phyloP scores from a whole-genome alignment of 1,139 yeast genomes.

The Candida sanyaensis region DNA sequence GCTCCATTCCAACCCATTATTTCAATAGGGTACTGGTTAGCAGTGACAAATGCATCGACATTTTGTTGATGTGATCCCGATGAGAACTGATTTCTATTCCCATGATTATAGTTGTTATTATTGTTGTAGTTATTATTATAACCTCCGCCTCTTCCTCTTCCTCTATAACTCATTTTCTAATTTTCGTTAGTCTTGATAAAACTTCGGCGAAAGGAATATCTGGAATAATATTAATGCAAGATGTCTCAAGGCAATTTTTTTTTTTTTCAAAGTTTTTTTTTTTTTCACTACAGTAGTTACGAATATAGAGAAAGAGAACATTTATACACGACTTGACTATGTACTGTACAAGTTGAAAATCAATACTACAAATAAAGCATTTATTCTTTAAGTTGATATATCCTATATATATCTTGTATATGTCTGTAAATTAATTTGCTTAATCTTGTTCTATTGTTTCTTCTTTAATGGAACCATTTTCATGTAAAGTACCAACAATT shows the following conservation, averaged over 20 bases:
- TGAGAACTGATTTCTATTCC: conserved; percentile 11
- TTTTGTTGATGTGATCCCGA: conserved; percentile 20
- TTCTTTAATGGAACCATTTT: conserved; percentile 14
- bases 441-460: neutral
- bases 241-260: neutral
- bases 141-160: conserved; percentile 37
- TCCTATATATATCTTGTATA: neutral
- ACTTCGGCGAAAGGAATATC: neutral
- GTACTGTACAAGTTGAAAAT: too few relatives aligned
- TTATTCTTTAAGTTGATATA: neutral
- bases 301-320: too few relatives aligned
- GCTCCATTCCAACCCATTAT: conserved; percentile 85
- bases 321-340: too few relatives aligned
- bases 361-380: too few relatives aligned
- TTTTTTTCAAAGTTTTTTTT: neutral
- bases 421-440: neutral
- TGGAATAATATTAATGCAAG: neutral
- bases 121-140: conserved; percentile 17
- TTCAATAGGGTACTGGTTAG: conserved; percentile 53
- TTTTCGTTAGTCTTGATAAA: neutral
- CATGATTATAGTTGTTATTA: conserved; percentile 16
- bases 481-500: conserved; percentile 59
- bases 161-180: conserved; percentile 39
- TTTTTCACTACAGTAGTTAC: neutral
- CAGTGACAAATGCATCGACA: conserved; percentile 32